Evolutionary conservation across 805 yeast species (phyloP), one percentile per base, ranked within the genome.

Genomic region (Lachancea fermentati): DNA sequence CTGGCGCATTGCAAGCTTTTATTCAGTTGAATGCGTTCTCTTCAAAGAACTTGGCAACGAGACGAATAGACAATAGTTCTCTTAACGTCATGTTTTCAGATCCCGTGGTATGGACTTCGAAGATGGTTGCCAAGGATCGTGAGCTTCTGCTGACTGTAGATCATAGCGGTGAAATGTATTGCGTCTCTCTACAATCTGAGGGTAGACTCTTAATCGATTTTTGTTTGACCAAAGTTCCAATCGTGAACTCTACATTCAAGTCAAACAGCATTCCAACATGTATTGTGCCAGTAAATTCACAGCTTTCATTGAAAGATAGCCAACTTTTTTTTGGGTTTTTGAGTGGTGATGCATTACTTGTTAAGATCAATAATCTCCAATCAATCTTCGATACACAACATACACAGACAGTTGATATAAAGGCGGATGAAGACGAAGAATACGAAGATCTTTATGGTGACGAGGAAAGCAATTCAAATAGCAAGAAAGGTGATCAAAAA

Each of bases 251-350:
- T 30, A 49, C 54, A 9, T 52, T 60, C 30, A 51, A 46, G 25
- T 37, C 50, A 19, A 58, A 54, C 19, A 44, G 44, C 14, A 41
- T 48, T 41, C 61, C 65, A 36, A 46, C 51, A 4, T 64, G 64
- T 32, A 34, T 39, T 6, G 47, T 48, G 3, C 34, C 63, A 15
- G 48, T 39, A 29, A 32, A 24, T 5, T 34, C 40, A n/a, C 38
- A 43, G 2, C 35, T 70, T 16, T 44, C 47, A 7, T 63, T 72
- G 31, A 41, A 52, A 11, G 41, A 25, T 12, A 36, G 29, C 42
- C 22, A 57, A 58, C 50, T 83, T 5, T 84, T 85, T 48, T 62
- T 84, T 22, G 78, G 84, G 4, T 76, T 78, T 44, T 66, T 67
- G 24, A 76, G 80, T 13, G 79, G 84, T 11, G 77, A 82, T 53